phyloP scores from a whole-genome alignment of 2,329 filamentous ascomycete species.

The Botrytis paeoniae region DNA sequence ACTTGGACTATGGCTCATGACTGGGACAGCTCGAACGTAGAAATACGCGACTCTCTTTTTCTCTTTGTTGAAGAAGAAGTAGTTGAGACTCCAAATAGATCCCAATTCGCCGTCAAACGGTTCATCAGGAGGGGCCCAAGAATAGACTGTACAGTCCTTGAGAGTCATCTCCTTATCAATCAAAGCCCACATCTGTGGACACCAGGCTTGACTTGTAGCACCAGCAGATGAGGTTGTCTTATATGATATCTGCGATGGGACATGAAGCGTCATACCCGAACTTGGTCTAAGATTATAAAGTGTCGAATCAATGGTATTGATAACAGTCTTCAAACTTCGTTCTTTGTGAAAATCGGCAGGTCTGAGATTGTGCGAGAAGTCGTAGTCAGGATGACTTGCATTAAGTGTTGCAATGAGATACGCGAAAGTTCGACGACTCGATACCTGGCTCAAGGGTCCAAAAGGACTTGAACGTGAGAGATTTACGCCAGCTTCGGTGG shows the following conservation, averaged over 20 bases:
- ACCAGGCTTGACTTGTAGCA: slow-evolving; percentile 65
- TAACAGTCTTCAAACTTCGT: slow-evolving; percentile 73
- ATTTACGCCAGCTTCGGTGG: slow-evolving; percentile 65
- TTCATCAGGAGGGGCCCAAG: slow-evolving; percentile 84
- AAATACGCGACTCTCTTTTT: slow-evolving; percentile 92
- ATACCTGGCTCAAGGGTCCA: slow-evolving; percentile 81
- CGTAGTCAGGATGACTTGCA: slow-evolving; percentile 92
- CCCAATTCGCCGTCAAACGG: slow-evolving; percentile 90
- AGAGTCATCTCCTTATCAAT: slow-evolving; percentile 95
- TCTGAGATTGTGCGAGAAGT: slow-evolving; percentile 89
- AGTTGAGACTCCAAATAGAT: slow-evolving; percentile 91
- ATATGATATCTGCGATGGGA: slow-evolving; percentile 41
- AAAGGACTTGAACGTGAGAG: slow-evolving; percentile 88
- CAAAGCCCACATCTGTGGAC: slow-evolving; percentile 84
- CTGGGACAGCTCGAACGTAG: slow-evolving; percentile 84
- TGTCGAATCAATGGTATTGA: slow-evolving; percentile 83
- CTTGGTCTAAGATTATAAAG: slow-evolving; percentile 80
- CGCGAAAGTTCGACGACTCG: slow-evolving; percentile 87
- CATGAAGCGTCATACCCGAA: slow-evolving; percentile 41
- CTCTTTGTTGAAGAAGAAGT: slow-evolving; percentile 95
- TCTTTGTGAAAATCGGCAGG: slow-evolving; percentile 89
- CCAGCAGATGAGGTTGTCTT: slow-evolving; percentile 40
- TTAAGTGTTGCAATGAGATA: slow-evolving; percentile 97
- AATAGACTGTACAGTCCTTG: slow-evolving; percentile 83
- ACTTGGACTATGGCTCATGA: slow-evolving; percentile 62